Evolutionary conservation across 805 yeast genomes (phyloP), one percentile per base, ranked within the genome.

Genomic region (Metschnikowia sp.): DNA sequence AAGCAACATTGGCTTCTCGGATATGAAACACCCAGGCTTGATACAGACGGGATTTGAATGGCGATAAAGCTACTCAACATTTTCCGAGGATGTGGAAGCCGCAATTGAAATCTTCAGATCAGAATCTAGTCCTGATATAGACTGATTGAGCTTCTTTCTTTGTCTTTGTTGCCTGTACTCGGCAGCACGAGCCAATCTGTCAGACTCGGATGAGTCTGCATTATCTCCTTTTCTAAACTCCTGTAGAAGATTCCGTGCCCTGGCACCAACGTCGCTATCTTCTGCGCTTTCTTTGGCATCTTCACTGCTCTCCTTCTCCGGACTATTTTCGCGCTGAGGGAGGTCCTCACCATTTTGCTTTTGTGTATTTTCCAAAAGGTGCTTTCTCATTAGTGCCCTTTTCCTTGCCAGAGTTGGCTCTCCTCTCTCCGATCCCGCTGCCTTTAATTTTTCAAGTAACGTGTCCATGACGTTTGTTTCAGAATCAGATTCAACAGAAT

Each of bases 331-430:
- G 4, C 37, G 15, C 26, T 10, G 12, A 15, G 39, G 29, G 3
- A 39, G 12, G 32, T 30, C 18, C 12, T 36, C 44, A 1, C 32
- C 40, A 10, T 10, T 41, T 5, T 40, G 19, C 36, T 47, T 53
- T 45, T 58, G 58, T 41, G 64, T 61, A 36, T 65, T 65, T 36
- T 76, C 79, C 49, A 76, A 56, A 55, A 82, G 64, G 43, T 83
- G 84, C 59, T 77, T 82, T 54, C 90, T 79, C 47, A 88, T 85
- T 56, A 83, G 72, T 1, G 92, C 96, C 45, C 94, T 75, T 57
- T 88, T 81, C 57, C 96, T 75, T 0, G 96, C 95, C 3, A 89
- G 79, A 2, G 88, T 72, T 1, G 94, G 81, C 52, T 90, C 94
- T 6, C 88, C 82, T 51, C 82, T 81, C 5, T 82, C 68, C 10